Percentiles rank a stretch among this genome's conserved stretches.
Conservation (phyloP, 768 basidiomycete species). For the Strobilomyces dryophilus region DNA sequence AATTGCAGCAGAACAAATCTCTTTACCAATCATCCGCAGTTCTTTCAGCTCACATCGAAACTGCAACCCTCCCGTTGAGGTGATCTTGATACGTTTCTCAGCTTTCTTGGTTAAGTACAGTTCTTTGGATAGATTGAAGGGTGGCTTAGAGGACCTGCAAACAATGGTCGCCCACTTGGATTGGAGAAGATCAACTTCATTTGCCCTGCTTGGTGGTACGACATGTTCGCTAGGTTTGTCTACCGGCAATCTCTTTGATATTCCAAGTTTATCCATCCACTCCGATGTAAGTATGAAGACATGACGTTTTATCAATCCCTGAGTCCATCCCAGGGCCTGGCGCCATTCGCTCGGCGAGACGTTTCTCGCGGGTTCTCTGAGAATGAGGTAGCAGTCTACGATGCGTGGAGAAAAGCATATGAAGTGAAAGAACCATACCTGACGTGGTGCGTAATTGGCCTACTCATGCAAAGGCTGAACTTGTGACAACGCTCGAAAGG, state of each 20-base stretch:
- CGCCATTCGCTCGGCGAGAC: conserved; percentile 42
- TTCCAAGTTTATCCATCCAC: conserved; percentile 40
- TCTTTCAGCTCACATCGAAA: conserved; percentile 56
- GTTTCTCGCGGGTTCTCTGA: conserved; percentile 59
- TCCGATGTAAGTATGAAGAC: conserved; percentile 15
- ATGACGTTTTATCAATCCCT: not conserved
- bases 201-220: conserved; percentile 53
- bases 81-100: conserved; percentile 18
- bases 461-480: conserved; percentile 1
- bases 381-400: conserved; percentile 33
- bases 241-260: conserved; percentile 27
- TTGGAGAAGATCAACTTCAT: conserved; percentile 48
- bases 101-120: not conserved
- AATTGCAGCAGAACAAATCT: conserved; percentile 27
- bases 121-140: conserved; percentile 30
- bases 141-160: conserved; percentile 37
- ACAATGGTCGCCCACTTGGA: conserved; percentile 47
- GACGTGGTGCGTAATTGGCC: conserved; percentile 33
- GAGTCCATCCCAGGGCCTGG: conserved; percentile 12
- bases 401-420: conserved; percentile 35
- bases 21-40: conserved; percentile 54
- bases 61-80: conserved; percentile 57
- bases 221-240: conserved; percentile 38
- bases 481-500: conserved; percentile 28
- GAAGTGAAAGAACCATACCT: conserved; percentile 30